Conservation (phyloP, 2,329 filamentous ascomycete genomes). For the Beauveria australis region DNA sequence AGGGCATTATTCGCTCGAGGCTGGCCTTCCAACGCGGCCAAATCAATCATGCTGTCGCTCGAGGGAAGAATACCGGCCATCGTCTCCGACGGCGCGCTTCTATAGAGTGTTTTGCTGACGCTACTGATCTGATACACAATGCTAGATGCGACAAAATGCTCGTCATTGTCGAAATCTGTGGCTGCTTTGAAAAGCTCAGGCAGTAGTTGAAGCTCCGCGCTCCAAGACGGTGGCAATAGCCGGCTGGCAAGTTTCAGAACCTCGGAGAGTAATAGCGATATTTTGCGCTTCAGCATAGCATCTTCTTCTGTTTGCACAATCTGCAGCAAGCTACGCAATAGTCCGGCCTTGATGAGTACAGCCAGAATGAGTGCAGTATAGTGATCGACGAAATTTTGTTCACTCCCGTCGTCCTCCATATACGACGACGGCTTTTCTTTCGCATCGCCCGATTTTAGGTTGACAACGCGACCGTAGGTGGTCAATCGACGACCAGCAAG, state of each 20-base stretch:
- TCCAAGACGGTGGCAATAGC: slow-evolving; percentile 74
- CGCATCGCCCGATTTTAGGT: slow-evolving; percentile 56
- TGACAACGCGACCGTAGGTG: slow-evolving; percentile 91
- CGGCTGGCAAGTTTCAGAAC: slow-evolving; percentile 83
- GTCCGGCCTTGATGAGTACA: slow-evolving; percentile 72
- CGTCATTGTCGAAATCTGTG: slow-evolving; percentile 60
- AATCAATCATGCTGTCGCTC: slow-evolving; percentile 37
- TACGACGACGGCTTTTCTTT: slow-evolving; percentile 43
- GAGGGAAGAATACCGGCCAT: slow-evolving; percentile 31
- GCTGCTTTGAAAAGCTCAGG: slow-evolving; percentile 77
- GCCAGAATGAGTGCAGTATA: slow-evolving; percentile 86
- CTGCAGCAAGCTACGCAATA: slow-evolving; percentile 54
- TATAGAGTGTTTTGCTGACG: slow-evolving; percentile 84
- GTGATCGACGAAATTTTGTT: slow-evolving; percentile 85
- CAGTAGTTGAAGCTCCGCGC: slow-evolving; percentile 75
- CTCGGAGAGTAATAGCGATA: slow-evolving; percentile 83
- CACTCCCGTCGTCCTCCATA: slow-evolving; percentile 58
- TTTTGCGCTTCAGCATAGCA: slow-evolving; percentile 71
- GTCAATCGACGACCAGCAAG: slow-evolving; percentile 86
- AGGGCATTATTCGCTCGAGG: slow-evolving; percentile 41
- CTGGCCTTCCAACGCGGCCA: slow-evolving; percentile 47
- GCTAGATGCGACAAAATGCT: slow-evolving; percentile 72
- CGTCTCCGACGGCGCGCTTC: slow-evolving; percentile 52
- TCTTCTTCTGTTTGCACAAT: slow-evolving; percentile 63
- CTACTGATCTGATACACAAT: slow-evolving; percentile 98